Evolutionary conservation across 2,329 filamentous ascomycete genomes (phyloP), one percentile per base, ranked within the genome.

Genomic region (Eutypa lata): DNA sequence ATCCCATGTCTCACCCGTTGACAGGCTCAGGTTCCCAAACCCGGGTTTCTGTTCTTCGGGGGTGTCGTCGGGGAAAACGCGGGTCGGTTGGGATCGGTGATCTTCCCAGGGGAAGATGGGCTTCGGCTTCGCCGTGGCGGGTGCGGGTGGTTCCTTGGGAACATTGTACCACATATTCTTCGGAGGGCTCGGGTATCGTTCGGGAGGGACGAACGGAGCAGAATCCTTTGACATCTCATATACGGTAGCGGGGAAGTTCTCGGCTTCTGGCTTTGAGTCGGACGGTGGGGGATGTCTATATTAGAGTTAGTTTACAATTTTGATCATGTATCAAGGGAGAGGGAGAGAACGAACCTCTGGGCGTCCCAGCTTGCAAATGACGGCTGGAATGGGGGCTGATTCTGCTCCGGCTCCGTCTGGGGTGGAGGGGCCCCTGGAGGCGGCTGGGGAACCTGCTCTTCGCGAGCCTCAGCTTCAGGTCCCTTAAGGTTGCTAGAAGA

Each of bases 81-180:
- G 83, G 13, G 82, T 75, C 5, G 84, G 74, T 62, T 77, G 83
- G 13, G 87, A 79, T 56, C 82, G 82, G 53, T 86, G 75, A 42
- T 71, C 73, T 70, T 99, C 94, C 94, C 94, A 99, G 0, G 94
- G 94, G 69, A 99, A 99, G 47, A 97, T 86, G 3, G 86, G 80
- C 47, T 81, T 79, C 14, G 86, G 81, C 55, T 75, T 81, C 58
- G 85, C 76, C 43, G 79, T 61, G n/a, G 65, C 63, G 22, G 70
- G 75, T 47, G 83, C 78, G 21, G 83, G 83, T 18, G 76, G 76
- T 53, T 82, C 79, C 57, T 79, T 83, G 5, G 91, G 91, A 35
- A 95, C 81, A 62, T 93, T 77, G 67, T 94, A 96, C 80, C 88
- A 94, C 90, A 96, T 92, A 65, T 92, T 82, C 68, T 81, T 88